Conservation (phyloP, 2,329 filamentous ascomycete genomes). For the Leptographium flavum region DNA sequence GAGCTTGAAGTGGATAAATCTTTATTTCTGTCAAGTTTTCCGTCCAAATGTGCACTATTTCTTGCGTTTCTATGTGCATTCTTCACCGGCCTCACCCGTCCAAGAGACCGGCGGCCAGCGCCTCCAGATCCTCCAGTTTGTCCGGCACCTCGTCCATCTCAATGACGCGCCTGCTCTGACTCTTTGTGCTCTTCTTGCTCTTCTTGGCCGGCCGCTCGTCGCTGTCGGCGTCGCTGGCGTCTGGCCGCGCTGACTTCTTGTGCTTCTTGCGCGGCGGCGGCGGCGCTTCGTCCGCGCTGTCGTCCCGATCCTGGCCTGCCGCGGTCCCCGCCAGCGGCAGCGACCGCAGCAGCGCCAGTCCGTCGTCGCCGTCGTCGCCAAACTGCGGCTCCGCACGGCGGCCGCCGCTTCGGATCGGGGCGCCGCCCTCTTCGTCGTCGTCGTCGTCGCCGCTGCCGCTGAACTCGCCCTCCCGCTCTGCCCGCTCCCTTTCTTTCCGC, state of each 20-base stretch:
- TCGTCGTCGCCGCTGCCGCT: conserved; percentile 16
- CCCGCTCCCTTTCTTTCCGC: conserved; percentile 49
- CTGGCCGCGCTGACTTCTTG: conserved; percentile 66
- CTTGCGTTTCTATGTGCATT: too few species aligned
- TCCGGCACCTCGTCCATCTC: conserved; percentile 56
- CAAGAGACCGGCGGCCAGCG: conserved; percentile 59
- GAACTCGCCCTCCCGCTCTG: conserved; percentile 14
- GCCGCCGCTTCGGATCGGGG: conserved; percentile 15
- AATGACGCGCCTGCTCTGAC: conserved; percentile 26
- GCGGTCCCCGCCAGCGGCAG: conserved; percentile 33
- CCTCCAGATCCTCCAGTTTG: conserved; percentile 67
- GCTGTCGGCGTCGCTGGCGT: conserved; percentile 23
- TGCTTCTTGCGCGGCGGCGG: conserved; percentile 43
- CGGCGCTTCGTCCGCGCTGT: conserved; percentile 20
- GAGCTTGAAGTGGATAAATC: too few species aligned
- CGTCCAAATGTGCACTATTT: neutral
- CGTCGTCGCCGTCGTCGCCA: conserved; percentile 31
- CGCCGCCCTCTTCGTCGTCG: conserved; percentile 21
- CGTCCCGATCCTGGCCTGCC: conserved; percentile 13
- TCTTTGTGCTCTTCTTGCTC: conserved; percentile 21
- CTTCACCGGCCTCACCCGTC: conserved; percentile 24
- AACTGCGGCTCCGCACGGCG: conserved; percentile 17
- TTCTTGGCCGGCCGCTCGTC: conserved; percentile 12
- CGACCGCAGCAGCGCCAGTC: conserved; percentile 42
- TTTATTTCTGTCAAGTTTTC: neutral